phyloP scores from a whole-genome alignment of 169 alveolate species.

The Babesia caballi region DNA sequence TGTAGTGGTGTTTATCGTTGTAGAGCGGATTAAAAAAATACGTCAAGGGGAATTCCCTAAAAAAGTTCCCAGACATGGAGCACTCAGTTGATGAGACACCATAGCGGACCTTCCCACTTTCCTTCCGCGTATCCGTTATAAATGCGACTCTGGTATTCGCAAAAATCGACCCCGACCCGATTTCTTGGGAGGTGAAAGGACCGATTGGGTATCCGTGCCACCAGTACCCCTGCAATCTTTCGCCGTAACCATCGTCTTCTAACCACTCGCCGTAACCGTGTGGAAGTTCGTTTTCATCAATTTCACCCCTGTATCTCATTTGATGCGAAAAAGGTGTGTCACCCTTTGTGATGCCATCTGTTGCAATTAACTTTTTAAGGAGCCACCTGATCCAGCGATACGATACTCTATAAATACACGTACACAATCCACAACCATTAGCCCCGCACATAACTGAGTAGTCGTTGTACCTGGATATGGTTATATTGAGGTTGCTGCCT shows the following conservation, averaged over 20 bases:
- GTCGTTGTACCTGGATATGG: conserved; percentile 75
- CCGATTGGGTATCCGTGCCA: conserved; percentile 87
- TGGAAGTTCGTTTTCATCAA: conserved; percentile 81
- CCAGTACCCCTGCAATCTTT: conserved; percentile 83
- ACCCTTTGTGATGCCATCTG: conserved; percentile 23
- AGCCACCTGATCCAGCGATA: conserved; percentile 61
- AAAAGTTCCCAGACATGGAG: conserved; percentile 86
- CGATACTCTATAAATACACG: conserved; percentile 68
- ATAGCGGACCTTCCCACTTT: conserved; percentile 59
- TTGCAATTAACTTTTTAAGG: neutral
- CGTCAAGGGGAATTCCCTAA: conserved; percentile 82
- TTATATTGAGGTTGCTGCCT: conserved; percentile 61
- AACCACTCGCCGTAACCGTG: conserved; percentile 89
- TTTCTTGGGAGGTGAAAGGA: conserved; percentile 85
- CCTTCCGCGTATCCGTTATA: conserved; percentile 69
- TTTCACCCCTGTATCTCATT: conserved; percentile 80
- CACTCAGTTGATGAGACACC: conserved; percentile 85
- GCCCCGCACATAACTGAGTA: conserved; percentile 75
- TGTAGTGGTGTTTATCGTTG: conserved; percentile 7
- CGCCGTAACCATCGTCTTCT: conserved; percentile 85
- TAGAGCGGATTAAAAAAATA: conserved; percentile 73
- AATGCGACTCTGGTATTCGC: conserved; percentile 77
- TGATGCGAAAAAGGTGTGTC: conserved; percentile 80
- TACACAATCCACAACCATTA: conserved; percentile 69
- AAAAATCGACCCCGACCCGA: conserved; percentile 83